phyloP scores from a whole-genome alignment of 192 early-diverging fungal species.

The Backusella luteola region DNA sequence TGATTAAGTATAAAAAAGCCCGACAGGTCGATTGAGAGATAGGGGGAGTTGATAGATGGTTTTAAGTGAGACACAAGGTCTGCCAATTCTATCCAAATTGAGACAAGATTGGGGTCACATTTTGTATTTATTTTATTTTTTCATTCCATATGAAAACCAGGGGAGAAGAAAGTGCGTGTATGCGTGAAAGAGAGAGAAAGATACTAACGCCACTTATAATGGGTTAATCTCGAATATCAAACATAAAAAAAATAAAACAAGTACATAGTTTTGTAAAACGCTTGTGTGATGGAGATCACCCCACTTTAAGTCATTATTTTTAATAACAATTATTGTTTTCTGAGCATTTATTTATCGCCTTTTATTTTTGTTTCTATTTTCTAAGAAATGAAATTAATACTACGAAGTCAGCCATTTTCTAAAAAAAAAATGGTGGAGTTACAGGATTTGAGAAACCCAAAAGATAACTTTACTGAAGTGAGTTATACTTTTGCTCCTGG shows the following conservation, averaged over 20 bases:
- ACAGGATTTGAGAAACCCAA: not conserved
- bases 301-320: not conserved
- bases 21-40: not conserved
- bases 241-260: not conserved
- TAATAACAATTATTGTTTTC: not conserved
- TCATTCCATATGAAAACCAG: constrained; percentile 6
- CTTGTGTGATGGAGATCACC: not conserved
- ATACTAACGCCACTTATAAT: not conserved
- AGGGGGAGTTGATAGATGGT: constrained; percentile 1
- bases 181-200: not conserved
- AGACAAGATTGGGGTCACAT: not conserved
- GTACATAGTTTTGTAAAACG: not conserved
- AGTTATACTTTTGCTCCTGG: not conserved
- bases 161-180: not conserved
- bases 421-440: not conserved
- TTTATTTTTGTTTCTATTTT: not conserved
- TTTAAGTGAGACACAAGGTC: not conserved
- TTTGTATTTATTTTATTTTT: not conserved
- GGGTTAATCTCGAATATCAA: not conserved
- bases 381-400: not conserved
- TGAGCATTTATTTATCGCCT: not conserved
- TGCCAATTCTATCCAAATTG: constrained; percentile 2
- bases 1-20: constrained; percentile 1
- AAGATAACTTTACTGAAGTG: not conserved
- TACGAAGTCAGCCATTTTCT: not conserved